Evolutionary conservation across 352 stramenopile species (phyloP).

Genomic region (Globisporangium nunn): DNA sequence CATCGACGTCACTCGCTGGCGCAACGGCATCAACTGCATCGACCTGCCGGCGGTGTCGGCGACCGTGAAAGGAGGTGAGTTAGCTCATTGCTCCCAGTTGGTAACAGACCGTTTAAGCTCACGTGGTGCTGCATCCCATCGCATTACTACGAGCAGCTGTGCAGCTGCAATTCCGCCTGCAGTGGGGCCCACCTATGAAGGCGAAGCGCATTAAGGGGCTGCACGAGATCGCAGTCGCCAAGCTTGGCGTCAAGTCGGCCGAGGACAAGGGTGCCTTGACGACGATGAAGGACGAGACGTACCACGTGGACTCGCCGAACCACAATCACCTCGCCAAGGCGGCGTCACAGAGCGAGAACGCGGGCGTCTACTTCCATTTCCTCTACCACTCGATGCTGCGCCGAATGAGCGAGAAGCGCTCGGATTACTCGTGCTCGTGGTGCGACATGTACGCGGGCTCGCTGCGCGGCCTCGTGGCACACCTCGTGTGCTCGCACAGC

Average conservation of each 20-base stretch:
- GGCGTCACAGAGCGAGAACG: conserved; percentile 8
- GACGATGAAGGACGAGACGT: conserved; percentile 6
- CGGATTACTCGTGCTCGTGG: conserved; percentile 74
- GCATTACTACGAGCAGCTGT: conserved; percentile 6
- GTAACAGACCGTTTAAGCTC: background rate
- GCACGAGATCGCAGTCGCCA: conserved; percentile 11
- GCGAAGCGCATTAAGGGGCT: conserved; percentile 17
- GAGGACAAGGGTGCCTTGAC: background rate
- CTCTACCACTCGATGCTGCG: conserved; percentile 78
- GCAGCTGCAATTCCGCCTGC: conserved; percentile 15
- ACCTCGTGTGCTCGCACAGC: conserved; percentile 73
- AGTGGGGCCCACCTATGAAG: conserved; percentile 14
- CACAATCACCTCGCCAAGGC: conserved; percentile 10
- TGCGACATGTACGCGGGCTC: conserved; percentile 80
- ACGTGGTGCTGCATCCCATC: background rate
- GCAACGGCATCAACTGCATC: conserved; percentile 39
- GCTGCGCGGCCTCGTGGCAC: conserved; percentile 58
- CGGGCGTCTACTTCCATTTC: conserved; percentile 69
- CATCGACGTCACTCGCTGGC: conserved; percentile 33
- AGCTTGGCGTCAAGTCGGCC: conserved; percentile 11
- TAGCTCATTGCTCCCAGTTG: background rate
- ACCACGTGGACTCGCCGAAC: conserved; percentile 13
- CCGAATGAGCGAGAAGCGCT: conserved; percentile 76
- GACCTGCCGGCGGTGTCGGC: conserved; percentile 44
- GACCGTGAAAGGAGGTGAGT: conserved; percentile 42